phyloP scores from a whole-genome alignment of 345 rosid genomes.

The Mangifera indica region DNA sequence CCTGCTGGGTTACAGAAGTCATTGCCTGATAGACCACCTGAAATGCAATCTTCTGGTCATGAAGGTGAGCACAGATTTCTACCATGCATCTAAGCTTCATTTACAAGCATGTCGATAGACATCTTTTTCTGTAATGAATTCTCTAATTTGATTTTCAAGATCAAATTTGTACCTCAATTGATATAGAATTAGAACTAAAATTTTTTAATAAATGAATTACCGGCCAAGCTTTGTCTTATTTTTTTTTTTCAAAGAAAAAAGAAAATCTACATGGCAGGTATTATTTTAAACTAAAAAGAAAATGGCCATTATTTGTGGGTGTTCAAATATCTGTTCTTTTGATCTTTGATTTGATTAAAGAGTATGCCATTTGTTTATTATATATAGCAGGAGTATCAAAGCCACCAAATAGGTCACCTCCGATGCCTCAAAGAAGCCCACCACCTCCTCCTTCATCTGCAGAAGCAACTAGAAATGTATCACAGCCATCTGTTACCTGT shows the following conservation, averaged over 20 bases:
- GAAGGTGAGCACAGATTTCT: slow-evolving; percentile 44
- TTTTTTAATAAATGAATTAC: not conserved
- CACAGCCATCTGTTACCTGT: slow-evolving; percentile 30
- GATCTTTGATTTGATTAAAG: not conserved
- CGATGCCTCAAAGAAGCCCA: slow-evolving; percentile 79
- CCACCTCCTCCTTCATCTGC: slow-evolving; percentile 62
- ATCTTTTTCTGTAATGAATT: not conserved
- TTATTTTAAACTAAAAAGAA: not conserved
- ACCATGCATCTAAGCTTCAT: slow-evolving; percentile 5
- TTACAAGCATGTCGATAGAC: not conserved
- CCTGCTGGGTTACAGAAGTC: slow-evolving; percentile 77
- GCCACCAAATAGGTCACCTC: slow-evolving; percentile 54
- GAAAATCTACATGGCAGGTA: not conserved
- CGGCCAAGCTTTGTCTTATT: not conserved
- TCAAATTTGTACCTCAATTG: not conserved
- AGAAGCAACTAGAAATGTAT: slow-evolving; percentile 26
- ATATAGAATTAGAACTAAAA: not conserved
- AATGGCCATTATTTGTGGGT: not conserved
- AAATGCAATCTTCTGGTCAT: slow-evolving; percentile 47
- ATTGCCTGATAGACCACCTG: slow-evolving; percentile 80
- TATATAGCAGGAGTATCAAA: slow-evolving; percentile 48
- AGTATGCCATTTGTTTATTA: slow-evolving; percentile 12
- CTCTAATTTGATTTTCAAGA: slow-evolving; percentile 3
- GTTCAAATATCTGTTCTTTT: not conserved
- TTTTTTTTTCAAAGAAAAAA: too few species aligned